Evolutionary conservation across 2,329 filamentous ascomycete species (phyloP).

Genomic region (Colletotrichum chlorophyti): DNA sequence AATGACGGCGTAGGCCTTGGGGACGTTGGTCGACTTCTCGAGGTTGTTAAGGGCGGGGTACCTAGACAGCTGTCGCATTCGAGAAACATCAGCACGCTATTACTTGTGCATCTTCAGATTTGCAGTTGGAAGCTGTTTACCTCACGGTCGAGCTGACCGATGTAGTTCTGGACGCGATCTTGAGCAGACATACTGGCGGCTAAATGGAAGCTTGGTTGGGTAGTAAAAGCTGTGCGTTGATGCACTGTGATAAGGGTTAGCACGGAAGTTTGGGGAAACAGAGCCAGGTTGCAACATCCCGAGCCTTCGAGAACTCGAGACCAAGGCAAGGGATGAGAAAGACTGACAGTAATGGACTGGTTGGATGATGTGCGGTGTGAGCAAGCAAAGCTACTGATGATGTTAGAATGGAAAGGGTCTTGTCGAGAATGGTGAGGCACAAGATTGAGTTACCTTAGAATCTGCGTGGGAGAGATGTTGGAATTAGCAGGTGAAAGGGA

Average conservation of each 20-base stretch:
- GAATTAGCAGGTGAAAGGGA: constrained; percentile 30
- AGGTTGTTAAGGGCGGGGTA: constrained; percentile 85
- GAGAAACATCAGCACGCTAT: constrained; percentile 3
- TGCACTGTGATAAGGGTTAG: constrained; percentile 27
- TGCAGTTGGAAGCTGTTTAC: constrained; percentile 56
- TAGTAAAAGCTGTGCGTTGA: constrained; percentile 29
- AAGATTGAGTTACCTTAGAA: constrained; percentile 23
- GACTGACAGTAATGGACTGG: constrained; percentile 11
- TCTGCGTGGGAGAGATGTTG: no score
- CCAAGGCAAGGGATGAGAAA: neutral
- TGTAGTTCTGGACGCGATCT: constrained; percentile 78
- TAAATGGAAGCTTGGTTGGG: constrained; percentile 26
- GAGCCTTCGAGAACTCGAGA: constrained; percentile 3
- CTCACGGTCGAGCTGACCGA: constrained; percentile 84
- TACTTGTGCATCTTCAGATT: neutral
- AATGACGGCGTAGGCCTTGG: constrained; percentile 85
- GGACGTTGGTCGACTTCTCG: constrained; percentile 82
- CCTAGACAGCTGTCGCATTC: constrained; percentile 73
- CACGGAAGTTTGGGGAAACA: neutral
- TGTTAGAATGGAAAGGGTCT: constrained; percentile 19
- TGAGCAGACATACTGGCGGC: constrained; percentile 71
- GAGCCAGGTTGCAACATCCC: constrained; percentile 25
- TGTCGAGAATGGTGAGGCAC: constrained; percentile 11
- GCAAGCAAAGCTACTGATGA: constrained; percentile 18
- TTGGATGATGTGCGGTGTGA: neutral